A percentile compares a stretch with the other conserved stretches of the same genome.
phyloP scores from a whole-genome alignment of 495 filamentous ascomycete species.

The Cenococcum geophilum region DNA sequence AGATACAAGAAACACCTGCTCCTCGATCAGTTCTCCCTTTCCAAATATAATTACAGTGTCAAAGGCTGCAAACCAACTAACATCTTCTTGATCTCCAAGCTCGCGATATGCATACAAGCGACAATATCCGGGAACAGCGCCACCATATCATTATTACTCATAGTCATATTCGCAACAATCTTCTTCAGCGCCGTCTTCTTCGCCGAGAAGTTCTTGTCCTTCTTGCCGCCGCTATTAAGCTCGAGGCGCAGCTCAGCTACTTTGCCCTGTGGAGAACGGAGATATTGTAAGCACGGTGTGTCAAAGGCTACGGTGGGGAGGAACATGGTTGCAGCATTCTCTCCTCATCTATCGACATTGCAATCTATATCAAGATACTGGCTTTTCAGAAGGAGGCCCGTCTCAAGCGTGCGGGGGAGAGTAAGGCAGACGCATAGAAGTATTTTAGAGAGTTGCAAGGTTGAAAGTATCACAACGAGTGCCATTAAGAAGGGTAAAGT shows the following conservation, averaged over 20 bases:
- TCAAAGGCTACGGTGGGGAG: constrained; percentile 24
- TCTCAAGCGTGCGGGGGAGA: background rate
- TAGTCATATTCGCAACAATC: constrained; percentile 99
- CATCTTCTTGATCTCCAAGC: constrained; percentile 99
- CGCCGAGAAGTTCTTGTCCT: constrained; percentile 93
- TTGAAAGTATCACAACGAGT: too few species aligned
- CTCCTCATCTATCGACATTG: too few species aligned
- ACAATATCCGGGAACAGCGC: constrained; percentile 93
- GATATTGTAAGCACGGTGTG: constrained; percentile 29
- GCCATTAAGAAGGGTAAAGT: too few species aligned
- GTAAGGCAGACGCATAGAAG: background rate
- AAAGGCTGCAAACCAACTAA: constrained; percentile 41
- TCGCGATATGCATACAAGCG: constrained; percentile 86
- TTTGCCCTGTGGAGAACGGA: constrained; percentile 71
- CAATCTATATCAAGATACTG: too few species aligned
- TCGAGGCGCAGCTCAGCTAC: constrained; percentile 94
- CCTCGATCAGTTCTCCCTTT: constrained; percentile 1
- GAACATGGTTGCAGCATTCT: constrained; percentile 25
- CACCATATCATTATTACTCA: constrained; percentile 99
- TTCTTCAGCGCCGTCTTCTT: constrained; percentile 99
- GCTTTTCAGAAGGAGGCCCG: too few species aligned
- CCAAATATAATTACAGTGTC: background rate
- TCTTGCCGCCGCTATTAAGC: constrained; percentile 88
- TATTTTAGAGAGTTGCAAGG: too few species aligned
- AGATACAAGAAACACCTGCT: constrained; percentile 92